Evolutionary conservation across 208 protist genomes (phyloP), one percentile per base, ranked within the genome.

Genomic region (Trypanosomatidae sp.): DNA sequence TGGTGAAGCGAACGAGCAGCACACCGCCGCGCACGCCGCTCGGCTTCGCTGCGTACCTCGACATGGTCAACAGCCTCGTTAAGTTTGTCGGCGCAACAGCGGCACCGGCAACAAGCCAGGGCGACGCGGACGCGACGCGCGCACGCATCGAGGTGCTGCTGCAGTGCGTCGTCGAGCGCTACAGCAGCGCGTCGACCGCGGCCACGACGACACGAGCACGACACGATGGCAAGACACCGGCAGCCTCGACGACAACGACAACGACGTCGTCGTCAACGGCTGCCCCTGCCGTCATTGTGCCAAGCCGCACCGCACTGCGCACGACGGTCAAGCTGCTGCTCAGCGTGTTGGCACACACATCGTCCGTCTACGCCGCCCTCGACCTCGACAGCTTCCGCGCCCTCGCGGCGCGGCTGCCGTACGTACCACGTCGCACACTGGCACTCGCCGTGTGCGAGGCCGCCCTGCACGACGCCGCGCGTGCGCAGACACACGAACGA

Each of bases 381-480:
- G 62, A 75, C 24, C 72, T 97, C 13, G 61, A 83, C 24, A 59
- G 77, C 37, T 72, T 76, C 40, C 33, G 59, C 13, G 33, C 44
- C n/a, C 56, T 94, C 11, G 56, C 79, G 5, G n/a, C 27, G 11
- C 69, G 65, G 26, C 61, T 95, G 6, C 62, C 66, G 0, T 91
- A 85, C 24, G 41, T 65, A 15, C 54, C 70, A 23, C 59, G 81
- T 16, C 71, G 79, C 15, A 43, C 56, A 11, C 60, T 83, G 11
- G 76, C 83, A 3, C 18, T 71, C n/a, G 53, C 62, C 11, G 48
- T 96, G 25, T 71, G 69, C 27, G 49, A 68, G 13, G 51, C 42
- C 5, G 69, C 71, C 2, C 54, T 67, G 39, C 56, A 45, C 15
- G 51, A n/a, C n/a, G n/a, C n/a, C n/a, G n/a, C n/a, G n/a, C n/a